Conservation (phyloP, 2,329 filamentous ascomycete genomes). For the Aspergillus unguis region DNA sequence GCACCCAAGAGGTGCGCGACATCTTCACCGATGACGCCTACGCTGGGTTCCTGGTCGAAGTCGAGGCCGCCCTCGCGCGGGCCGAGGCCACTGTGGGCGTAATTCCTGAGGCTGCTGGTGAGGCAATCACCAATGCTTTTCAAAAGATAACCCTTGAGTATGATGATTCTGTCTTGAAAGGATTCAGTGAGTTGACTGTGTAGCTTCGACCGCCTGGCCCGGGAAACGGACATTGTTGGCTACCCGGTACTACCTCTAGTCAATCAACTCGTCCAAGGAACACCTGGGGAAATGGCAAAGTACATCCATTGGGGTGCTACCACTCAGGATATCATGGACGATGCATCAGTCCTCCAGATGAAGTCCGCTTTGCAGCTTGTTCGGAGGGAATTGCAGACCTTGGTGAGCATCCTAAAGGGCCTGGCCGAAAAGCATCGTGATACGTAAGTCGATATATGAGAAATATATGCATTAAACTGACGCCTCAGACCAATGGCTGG, state of each 20-base stretch:
- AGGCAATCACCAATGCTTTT: constrained; percentile 36
- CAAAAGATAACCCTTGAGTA: constrained; percentile 35
- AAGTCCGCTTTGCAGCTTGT: constrained; percentile 41
- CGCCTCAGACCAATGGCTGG: constrained; percentile 49
- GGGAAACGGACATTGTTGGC: constrained; percentile 52
- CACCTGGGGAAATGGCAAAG: constrained; percentile 26
- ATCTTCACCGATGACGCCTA: constrained; percentile 13
- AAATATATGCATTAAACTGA: background rate
- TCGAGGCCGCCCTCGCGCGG: constrained; percentile 51
- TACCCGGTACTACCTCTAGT: constrained; percentile 54
- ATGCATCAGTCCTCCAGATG: constrained; percentile 51
- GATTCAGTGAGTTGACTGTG: background rate
- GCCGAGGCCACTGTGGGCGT: constrained; percentile 49
- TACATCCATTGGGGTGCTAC: constrained; percentile 59
- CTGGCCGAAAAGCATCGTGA: constrained; percentile 4
- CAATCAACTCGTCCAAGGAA: constrained; percentile 43
- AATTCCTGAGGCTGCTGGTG: constrained; percentile 42
- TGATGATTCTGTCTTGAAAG: background rate
- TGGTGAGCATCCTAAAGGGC: background rate
- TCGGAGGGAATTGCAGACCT: constrained; percentile 33
- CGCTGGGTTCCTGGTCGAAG: constrained; percentile 37
- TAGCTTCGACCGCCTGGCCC: constrained; percentile 38
- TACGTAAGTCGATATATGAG: background rate
- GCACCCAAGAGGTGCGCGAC: constrained; percentile 50
- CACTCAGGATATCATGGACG: constrained; percentile 57